Base-by-base conservation (phyloP, 1,284 basidiomycete genomes). In the Mycena citricolor region DNA sequence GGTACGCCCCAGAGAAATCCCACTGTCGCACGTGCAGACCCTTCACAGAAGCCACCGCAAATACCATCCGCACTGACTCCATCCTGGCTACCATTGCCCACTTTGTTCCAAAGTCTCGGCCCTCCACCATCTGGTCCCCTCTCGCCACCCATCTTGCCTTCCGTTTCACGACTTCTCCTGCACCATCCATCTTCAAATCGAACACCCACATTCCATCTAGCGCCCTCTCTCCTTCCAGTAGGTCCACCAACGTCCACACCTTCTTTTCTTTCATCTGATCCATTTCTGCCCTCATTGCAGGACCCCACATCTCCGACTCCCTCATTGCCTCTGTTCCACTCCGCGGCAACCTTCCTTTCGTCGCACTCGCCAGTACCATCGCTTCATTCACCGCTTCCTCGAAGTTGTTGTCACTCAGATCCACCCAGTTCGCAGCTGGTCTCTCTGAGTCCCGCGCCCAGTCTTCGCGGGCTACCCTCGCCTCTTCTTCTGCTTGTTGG, bases 1-100 rank as follows among this genome's bases (percentile, higher is more conserved):
- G 35, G 16, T 44, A 44, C 3, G 42, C 36, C 8, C 36, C 42
- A 4, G 25, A 31, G 35, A 45, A 45, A 16, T 45, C 43, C 43
- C 46, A 48, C 42, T 48, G 46, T 11, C 37, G 25, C 22, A 44
- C 12, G 11, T 5, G 14, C 16, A 48, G 17, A 10, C 31, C 11
- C 14, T 35, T 17, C 30, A 48, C 46, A 5, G 40, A 40, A 7
- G 46, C 42, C n/a, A 44, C 46, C 11, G 41, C 42, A 24, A 48
- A 42, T 36, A 48, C 43, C 48, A 50, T 50, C 19, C 34, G 19
- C 32, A 45, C 42, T 1, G 43, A 46, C 39, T 50, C 43, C 43
- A 50, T 45, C 26, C 39, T 10, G 34, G 43, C 48, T 16, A 50
- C 46, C 46, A 48, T 48, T 23, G 41, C 46, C 46, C 46, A 48